These are phyloP conservation scores for Panicum miliaceum DNA, from an alignment of 176 grass and related monocot genomes.

Conservation along the genomic window DNA sequence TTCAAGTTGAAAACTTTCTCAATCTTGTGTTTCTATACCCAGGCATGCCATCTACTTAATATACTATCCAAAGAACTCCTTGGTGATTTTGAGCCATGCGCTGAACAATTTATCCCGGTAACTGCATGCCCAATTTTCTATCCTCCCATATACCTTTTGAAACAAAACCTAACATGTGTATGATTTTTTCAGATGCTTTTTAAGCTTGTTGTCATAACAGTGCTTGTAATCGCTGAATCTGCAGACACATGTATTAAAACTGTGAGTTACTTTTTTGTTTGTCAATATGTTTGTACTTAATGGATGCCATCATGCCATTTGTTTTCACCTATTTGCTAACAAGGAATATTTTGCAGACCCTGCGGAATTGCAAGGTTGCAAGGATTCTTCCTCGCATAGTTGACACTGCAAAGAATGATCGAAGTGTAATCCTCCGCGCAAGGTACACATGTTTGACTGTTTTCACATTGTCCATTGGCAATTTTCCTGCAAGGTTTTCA, in stretches of 20 bases:
- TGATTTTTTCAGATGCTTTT: constrained; percentile 74
- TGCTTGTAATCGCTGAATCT: constrained; percentile 96
- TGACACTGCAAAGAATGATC: constrained; percentile 82
- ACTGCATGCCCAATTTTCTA: constrained; percentile 14
- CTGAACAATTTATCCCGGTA: constrained; percentile 91
- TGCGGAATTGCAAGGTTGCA: constrained; percentile 83
- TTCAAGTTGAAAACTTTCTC: constrained; percentile 2
- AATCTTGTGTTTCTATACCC: constrained; percentile 4
- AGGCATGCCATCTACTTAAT: constrained; percentile 66
- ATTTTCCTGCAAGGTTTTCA: constrained; percentile 36
- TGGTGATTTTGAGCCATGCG: constrained; percentile 88
- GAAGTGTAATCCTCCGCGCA: constrained; percentile 76
- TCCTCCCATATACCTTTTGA: constrained; percentile 11
- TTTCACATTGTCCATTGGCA: constrained; percentile 24
- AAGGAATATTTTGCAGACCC: constrained; percentile 59
- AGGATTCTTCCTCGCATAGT: constrained; percentile 76
- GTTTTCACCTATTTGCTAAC: constrained; percentile 38
- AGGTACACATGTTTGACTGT: constrained; percentile 54
- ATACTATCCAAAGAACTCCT: constrained; percentile 97
- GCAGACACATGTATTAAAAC: constrained; percentile 98
- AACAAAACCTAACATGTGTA: constrained; percentile 41
- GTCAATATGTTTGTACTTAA: constrained; percentile 21
- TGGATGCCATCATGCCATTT: constrained; percentile 31
- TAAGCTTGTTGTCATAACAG: constrained; percentile 99
- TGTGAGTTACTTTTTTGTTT: constrained; percentile 56